Conservation (phyloP, 2,329 filamentous ascomycete species). For the Calonectria hawksworthii region DNA sequence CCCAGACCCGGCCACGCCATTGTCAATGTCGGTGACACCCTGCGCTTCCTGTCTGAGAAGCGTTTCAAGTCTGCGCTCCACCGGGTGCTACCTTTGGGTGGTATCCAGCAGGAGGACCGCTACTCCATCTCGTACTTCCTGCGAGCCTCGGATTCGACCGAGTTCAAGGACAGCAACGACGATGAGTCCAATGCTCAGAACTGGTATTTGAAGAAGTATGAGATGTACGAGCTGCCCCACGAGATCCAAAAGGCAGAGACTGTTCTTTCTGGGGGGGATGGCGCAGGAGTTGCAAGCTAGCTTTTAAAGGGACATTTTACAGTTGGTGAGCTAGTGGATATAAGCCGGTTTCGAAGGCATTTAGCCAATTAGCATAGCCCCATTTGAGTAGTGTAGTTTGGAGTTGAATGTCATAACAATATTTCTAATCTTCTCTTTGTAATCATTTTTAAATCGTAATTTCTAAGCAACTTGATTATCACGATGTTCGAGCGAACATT, state of each 20-base stretch:
- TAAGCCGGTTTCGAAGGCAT: not conserved
- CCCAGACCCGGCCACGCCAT: not conserved
- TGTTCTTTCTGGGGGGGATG: not conserved
- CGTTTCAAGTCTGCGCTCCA: not conserved
- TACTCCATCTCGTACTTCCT: slow-evolving; percentile 29
- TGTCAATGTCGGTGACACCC: not conserved
- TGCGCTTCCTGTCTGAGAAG: not conserved
- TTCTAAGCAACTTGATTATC: not conserved
- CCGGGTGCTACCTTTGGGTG: not conserved
- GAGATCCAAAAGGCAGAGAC: not conserved
- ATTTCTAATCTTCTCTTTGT: not conserved
- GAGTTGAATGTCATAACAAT: not conserved
- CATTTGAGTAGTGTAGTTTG: not conserved
- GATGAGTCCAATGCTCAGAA: slow-evolving; percentile 22
- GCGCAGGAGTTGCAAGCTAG: not conserved
- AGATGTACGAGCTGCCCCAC: not conserved
- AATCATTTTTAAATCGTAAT: not conserved
- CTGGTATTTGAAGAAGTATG: slow-evolving; percentile 26
- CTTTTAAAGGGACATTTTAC: not conserved
- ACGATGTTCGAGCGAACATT: no score
- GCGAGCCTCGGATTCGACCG: slow-evolving; percentile 15
- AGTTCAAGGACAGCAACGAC: slow-evolving; percentile 29
- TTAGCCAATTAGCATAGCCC: not conserved
- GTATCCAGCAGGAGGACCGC: slow-evolving; percentile 17
- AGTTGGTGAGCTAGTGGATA: not conserved